Base-by-base conservation (phyloP, 1,284 basidiomycete species). In the Rhodotorula sp. region DNA sequence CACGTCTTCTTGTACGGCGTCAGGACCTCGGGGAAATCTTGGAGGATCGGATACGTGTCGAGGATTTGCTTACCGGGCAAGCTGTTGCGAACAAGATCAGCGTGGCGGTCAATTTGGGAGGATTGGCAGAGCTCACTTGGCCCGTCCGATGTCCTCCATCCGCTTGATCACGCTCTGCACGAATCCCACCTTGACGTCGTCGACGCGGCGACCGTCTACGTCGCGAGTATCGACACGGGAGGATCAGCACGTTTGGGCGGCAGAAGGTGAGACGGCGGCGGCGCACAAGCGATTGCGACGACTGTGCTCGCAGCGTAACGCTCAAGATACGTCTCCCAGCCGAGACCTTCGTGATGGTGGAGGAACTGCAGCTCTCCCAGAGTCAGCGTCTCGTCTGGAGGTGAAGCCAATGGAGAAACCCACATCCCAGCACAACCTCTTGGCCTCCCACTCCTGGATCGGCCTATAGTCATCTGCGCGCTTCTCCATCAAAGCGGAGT, bases 61-160 rank as follows among this genome's bases (percentile, higher is more conserved):
- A 78, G 73, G 27, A 75, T 56, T 44, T 76, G 74, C 27, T 69
- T 66, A n/a, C 77, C 77, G 17, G 77, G 76, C 7, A 77, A 34
- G 74, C 74, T 34, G 48, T 9, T 10, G 34, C n/a, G n/a, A 29
- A 15, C 19, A n/a, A 22, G 4, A 29, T 58, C 56, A 58, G 56
- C 8, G 19, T 11, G 36, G 11, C 4, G 30, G 56, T 19, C 10
- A 44, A 17, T 17, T 15, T 17, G 1, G 11, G 19, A 30, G 5
- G 13, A 10, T 9, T 10, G 29, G 17, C 29, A 24, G 6, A 9
- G 47, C 56, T 2, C 39, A 47, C 56, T 53, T 64, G 13, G 49
- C 24, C 19, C 52, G 39, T 34, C 56, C 49, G 15, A 36, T 36
- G 7, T 60, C 59, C 32, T 60, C 59, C 59, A 60, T 60, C 13